These are phyloP conservation scores for Schizonepeta tenuifolia DNA, from an alignment of 257 asterid species.

Conservation along the genomic window DNA sequence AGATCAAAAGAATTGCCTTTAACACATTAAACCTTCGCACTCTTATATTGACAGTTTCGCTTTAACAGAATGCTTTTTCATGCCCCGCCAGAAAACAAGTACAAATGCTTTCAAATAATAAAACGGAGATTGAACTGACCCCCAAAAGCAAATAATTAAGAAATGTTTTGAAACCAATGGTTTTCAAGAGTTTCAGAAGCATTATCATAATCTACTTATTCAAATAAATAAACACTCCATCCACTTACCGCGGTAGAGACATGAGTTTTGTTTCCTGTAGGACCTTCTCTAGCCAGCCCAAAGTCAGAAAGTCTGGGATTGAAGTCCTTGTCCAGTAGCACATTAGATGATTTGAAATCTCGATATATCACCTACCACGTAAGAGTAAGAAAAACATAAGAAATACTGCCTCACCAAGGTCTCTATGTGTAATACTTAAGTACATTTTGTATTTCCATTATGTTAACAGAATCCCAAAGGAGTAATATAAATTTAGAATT, in stretches of 20 bases:
- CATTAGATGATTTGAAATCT: conserved; percentile 87
- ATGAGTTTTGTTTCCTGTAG: conserved; percentile 69
- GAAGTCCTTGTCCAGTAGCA: conserved; percentile 80
- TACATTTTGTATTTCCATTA: not conserved
- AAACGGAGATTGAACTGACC: not conserved
- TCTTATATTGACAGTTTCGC: not conserved
- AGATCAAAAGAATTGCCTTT: not conserved
- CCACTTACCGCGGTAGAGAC: conserved; percentile 89
- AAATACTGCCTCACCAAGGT: not conserved
- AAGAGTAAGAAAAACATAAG: conserved; percentile 17
- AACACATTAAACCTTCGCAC: not conserved
- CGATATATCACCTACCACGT: conserved; percentile 77
- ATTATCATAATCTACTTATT: conserved; percentile 10
- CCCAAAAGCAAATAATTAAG: not conserved
- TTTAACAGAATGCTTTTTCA: not conserved
- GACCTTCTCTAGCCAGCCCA: conserved; percentile 99
- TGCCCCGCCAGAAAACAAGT: not conserved
- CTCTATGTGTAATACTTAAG: not conserved
- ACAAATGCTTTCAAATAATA: conserved; percentile 2
- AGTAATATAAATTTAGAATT: not conserved
- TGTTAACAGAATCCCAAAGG: not conserved
- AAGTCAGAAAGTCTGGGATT: conserved; percentile 84
- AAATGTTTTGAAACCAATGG: not conserved
- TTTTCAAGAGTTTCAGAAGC: not conserved
- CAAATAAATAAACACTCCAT: conserved; percentile 23